These are phyloP conservation scores for Bolboschoenus planiculmis DNA, from an alignment of 176 grass and related monocot species.

Conservation along the genomic window DNA sequence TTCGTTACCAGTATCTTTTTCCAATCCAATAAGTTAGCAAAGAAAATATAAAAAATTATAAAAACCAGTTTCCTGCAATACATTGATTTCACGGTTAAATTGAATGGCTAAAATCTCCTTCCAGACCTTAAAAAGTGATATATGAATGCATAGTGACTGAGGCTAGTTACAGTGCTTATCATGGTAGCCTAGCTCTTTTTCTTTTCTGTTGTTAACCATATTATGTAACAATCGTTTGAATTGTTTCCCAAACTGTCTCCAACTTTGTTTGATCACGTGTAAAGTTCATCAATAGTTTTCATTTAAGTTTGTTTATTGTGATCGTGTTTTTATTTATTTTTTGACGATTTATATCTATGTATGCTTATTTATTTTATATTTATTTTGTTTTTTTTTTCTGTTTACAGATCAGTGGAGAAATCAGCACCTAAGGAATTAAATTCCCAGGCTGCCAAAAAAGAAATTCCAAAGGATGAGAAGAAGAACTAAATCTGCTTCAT, in stretches of 20 bases:
- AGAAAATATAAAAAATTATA: neutral
- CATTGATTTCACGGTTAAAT: neutral
- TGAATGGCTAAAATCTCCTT: neutral
- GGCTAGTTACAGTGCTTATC: neutral
- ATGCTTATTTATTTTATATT: neutral
- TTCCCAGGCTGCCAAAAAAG: conserved; percentile 55
- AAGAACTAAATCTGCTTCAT: neutral
- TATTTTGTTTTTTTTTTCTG: neutral
- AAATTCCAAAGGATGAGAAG: conserved; percentile 56
- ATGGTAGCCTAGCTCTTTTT: neutral
- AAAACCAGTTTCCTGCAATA: neutral
- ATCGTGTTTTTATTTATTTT: neutral
- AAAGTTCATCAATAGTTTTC: neutral
- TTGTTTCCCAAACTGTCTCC: neutral
- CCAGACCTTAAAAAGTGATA: neutral
- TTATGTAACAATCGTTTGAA: neutral
- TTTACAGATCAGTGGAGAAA: conserved; percentile 45
- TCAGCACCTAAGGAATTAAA: conserved; percentile 52
- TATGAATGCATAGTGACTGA: neutral
- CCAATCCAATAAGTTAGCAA: neutral
- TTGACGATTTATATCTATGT: neutral
- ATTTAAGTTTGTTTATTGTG: neutral
- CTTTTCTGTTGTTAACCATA: neutral
- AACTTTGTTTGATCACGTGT: neutral
- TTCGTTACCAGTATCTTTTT: neutral